phyloP scores from a whole-genome alignment of 2,329 filamentous ascomycete genomes.

The Calonectria honghensis region DNA sequence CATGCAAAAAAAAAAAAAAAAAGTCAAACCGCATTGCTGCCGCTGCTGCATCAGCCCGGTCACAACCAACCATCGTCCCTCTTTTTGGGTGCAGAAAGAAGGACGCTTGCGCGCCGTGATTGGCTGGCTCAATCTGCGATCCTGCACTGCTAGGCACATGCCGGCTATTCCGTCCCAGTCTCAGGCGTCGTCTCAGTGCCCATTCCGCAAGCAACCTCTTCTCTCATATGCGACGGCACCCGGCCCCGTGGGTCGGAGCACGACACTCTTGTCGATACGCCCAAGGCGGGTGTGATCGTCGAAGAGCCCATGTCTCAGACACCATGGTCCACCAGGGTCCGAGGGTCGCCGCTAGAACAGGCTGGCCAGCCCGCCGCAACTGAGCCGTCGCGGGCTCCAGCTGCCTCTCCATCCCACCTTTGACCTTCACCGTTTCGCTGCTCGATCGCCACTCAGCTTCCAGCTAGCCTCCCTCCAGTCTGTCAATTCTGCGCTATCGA shows the following conservation, averaged over 20 bases:
- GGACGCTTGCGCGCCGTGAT: background rate
- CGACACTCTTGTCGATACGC: constrained; percentile 35
- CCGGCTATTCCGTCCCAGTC: constrained; percentile 13
- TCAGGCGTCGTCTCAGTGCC: constrained; percentile 24
- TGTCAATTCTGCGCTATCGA: constrained; percentile 40
- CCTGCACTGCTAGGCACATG: constrained; percentile 39
- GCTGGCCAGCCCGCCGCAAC: constrained; percentile 39
- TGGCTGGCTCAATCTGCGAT: constrained; percentile 45
- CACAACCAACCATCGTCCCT: constrained; percentile 11
- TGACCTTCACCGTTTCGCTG: constrained; percentile 41
- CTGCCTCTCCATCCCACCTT: constrained; percentile 27
- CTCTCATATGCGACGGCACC: constrained; percentile 41
- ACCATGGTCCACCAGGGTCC: constrained; percentile 27
- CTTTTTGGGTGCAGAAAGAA: constrained; percentile 9
- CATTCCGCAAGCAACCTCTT: constrained; percentile 11
- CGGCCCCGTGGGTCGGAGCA: constrained; percentile 43
- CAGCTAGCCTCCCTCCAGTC: constrained; percentile 45
- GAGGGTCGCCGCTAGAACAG: constrained; percentile 35
- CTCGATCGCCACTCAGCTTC: constrained; percentile 40
- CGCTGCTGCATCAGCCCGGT: constrained; percentile 29
- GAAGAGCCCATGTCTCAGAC: constrained; percentile 47
- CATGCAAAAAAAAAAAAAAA: constrained; percentile 15
- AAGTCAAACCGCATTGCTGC: constrained; percentile 38
- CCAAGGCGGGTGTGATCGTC: constrained; percentile 41
- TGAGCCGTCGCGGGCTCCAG: constrained; percentile 40